A percentile compares a stretch with the other conserved stretches of the same genome.
These are phyloP conservation scores for Tolypocladium nubicola DNA, from an alignment of 2,329 filamentous ascomycete species.

Conservation along the genomic window DNA sequence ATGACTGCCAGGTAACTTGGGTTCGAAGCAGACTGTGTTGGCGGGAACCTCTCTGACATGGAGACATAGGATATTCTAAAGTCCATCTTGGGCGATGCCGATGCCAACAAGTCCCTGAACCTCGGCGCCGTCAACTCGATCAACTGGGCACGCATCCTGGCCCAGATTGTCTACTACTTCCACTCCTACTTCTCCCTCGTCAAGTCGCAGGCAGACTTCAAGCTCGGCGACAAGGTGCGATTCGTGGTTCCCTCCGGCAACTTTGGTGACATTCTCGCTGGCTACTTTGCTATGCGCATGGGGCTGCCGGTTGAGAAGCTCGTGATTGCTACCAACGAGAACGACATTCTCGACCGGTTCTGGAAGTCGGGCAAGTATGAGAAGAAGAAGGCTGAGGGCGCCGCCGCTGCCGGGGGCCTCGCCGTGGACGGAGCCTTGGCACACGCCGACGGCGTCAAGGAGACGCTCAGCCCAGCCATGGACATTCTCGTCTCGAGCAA, in stretches of 20 bases:
- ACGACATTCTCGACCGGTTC: constrained; percentile 93
- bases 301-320: constrained; percentile 81
- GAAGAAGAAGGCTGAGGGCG: constrained; percentile 57
- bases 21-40: constrained; percentile 82
- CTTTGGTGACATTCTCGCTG: constrained; percentile 89
- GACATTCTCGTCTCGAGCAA: constrained; percentile 95
- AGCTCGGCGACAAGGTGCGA: constrained; percentile 58
- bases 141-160: constrained; percentile 90
- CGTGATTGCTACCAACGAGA: constrained; percentile 90
- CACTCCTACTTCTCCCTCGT: constrained; percentile 80
- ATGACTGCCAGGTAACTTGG: constrained; percentile 76
- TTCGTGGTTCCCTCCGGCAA: constrained; percentile 93
- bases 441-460: constrained; percentile 68
- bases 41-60: constrained; percentile 22
- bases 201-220: constrained; percentile 47
- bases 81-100: constrained; percentile 75
- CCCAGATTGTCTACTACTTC: constrained; percentile 97
- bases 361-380: constrained; percentile 85
- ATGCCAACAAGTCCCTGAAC: constrained; percentile 72
- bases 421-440: constrained; percentile 50
- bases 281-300: constrained; percentile 88
- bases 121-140: constrained; percentile 94
- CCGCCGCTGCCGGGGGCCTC: constrained; percentile 52
- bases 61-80: constrained; percentile 87
- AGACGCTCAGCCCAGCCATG: constrained; percentile 92